A percentile compares a stretch with the other conserved stretches of the same genome.
Evolutionary conservation across 352 stramenopile species (phyloP).

Genomic region (Pythium sp.): DNA sequence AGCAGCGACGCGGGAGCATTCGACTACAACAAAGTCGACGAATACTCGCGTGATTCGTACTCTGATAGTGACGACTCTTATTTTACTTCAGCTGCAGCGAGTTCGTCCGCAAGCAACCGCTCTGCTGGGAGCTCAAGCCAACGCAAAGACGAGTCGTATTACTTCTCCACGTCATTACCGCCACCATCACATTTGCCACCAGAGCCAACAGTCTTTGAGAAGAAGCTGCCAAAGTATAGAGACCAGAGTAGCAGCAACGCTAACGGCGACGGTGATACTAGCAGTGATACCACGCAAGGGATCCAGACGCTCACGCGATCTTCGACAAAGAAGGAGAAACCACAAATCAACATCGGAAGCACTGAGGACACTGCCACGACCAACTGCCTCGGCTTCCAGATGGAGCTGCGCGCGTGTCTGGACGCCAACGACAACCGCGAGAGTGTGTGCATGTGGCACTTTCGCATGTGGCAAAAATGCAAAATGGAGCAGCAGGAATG

Average conservation of each 20-base stretch:
- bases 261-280: not conserved
- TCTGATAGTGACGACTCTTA: no score
- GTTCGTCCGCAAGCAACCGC: not conserved
- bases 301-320: not conserved
- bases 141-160: not conserved
- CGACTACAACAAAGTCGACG: not conserved
- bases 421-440: constrained; percentile 11
- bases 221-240: not conserved
- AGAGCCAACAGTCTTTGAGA: not conserved
- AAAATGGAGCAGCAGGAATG: not conserved
- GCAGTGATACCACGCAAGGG: not conserved
- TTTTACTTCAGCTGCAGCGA: not conserved
- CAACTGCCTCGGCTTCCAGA: not conserved
- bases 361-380: not conserved
- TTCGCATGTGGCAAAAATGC: not conserved
- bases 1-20: not conserved
- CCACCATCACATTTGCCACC: not conserved
- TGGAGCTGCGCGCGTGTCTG: constrained; percentile 2
- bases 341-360: not conserved
- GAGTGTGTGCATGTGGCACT: constrained; percentile 12
- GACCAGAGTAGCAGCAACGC: not conserved
- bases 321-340: not conserved
- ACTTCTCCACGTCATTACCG: not conserved
- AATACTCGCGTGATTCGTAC: not conserved
- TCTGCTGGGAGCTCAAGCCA: not conserved